Percentiles rank a stretch among this genome's conserved stretches.
These are phyloP conservation scores for Triticum monococcum DNA, from an alignment of 176 grass and related monocot species.

Conservation along the genomic window DNA sequence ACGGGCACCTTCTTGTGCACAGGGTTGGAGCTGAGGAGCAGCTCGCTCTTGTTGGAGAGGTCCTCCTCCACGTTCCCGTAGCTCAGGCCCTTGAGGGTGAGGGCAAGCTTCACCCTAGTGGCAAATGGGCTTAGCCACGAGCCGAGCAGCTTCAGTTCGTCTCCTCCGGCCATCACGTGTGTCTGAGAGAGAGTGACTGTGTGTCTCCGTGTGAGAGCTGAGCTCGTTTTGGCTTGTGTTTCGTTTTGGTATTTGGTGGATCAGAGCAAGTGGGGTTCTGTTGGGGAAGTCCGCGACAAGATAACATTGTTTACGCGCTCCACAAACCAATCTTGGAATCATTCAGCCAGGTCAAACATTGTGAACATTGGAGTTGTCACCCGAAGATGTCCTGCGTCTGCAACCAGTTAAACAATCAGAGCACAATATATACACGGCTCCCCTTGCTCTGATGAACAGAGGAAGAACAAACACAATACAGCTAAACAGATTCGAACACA, in stretches of 20 bases:
- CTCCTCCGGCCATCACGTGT: no score
- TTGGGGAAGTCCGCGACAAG: background rate
- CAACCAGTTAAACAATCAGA: background rate
- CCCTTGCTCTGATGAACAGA: background rate
- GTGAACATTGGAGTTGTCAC: background rate
- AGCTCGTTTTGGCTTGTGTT: no score
- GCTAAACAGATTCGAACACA: background rate
- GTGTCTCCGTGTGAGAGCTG: no score
- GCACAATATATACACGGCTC: background rate
- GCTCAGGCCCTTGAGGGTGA: no score
- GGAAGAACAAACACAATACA: background rate
- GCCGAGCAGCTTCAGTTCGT: no score
- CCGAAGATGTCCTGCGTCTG: background rate
- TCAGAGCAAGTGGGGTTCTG: no score
- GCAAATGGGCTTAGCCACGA: no score
- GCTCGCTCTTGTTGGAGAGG: slow-evolving; percentile 45
- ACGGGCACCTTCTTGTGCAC: slow-evolving; percentile 51
- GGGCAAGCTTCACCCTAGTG: no score
- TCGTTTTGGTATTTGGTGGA: no score
- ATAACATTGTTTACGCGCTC: background rate
- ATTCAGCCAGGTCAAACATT: background rate
- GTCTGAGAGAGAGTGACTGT: no score
- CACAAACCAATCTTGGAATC: background rate
- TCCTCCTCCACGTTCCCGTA: no score
- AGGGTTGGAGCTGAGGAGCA: slow-evolving; percentile 55